Evolutionary conservation across 306 rosid genomes (phyloP).

Genomic region (Cucumis cinereus): DNA sequence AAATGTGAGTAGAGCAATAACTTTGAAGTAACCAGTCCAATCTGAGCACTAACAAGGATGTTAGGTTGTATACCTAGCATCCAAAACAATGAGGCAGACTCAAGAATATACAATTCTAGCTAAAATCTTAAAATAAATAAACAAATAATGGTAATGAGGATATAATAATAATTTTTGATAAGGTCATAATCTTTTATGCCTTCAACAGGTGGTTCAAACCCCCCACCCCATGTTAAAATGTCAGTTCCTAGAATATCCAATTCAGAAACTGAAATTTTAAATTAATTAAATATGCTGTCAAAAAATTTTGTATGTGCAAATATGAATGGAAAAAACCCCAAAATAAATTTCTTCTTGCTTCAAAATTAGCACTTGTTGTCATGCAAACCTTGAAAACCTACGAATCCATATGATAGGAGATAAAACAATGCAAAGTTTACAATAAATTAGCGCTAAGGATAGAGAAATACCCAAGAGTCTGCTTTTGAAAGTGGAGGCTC

Average conservation of each 20-base stretch:
- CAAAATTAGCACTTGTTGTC: neutral
- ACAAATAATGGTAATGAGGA: neutral
- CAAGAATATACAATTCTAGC: neutral
- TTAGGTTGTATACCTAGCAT: neutral
- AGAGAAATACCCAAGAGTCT: constrained; percentile 55
- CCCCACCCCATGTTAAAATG: neutral
- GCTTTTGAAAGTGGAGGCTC: constrained; percentile 93
- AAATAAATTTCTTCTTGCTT: neutral
- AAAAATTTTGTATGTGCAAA: neutral
- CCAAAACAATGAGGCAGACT: neutral
- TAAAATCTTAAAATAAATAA: neutral
- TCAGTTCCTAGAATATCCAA: neutral
- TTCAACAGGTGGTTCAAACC: neutral
- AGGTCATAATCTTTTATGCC: neutral
- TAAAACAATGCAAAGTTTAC: neutral
- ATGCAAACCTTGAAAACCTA: neutral
- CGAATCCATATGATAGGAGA: neutral
- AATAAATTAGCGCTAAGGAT: neutral
- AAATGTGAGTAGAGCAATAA: neutral
- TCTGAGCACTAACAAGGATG: neutral
- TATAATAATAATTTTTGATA: neutral
- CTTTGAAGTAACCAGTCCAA: neutral
- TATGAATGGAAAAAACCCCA: neutral
- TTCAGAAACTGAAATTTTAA: too few relatives aligned
- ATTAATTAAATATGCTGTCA: neutral